Evolutionary conservation across 2,329 filamentous ascomycete species (phyloP).

Genomic region (Domatiomyces catenatus): DNA sequence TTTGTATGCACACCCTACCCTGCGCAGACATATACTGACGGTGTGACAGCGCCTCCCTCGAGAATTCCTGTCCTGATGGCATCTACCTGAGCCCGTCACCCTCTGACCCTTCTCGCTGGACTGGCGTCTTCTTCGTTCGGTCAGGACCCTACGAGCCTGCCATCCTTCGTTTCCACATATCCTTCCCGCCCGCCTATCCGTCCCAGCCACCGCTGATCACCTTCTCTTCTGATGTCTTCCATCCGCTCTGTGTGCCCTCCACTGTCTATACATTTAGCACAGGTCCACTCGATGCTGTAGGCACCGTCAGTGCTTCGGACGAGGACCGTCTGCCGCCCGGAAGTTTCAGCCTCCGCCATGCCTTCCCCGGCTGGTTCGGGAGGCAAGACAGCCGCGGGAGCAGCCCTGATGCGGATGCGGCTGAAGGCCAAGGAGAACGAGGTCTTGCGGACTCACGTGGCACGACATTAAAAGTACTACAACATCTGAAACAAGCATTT

Average conservation of each 20-base stretch:
- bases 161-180: constrained; percentile 77
- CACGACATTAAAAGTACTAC: constrained; percentile 28
- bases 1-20: constrained; percentile 45
- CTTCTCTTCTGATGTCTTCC: constrained; percentile 86
- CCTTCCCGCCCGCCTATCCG: constrained; percentile 69
- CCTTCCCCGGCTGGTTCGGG: constrained; percentile 76
- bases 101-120: constrained; percentile 68
- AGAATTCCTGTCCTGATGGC: constrained; percentile 67
- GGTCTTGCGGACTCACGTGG: not conserved
- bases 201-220: constrained; percentile 65
- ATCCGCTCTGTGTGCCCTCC: constrained; percentile 78
- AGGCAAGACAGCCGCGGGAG: not conserved
- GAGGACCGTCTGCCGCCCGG: constrained; percentile 73
- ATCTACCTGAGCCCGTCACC: constrained; percentile 75
- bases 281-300: constrained; percentile 31
- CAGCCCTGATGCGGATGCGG: not conserved
- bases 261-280: constrained; percentile 92
- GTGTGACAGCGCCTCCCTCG: constrained; percentile 53
- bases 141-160: constrained; percentile 86
- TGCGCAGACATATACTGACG: constrained; percentile 7
- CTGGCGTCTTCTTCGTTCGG: constrained; percentile 79
- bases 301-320: constrained; percentile 69
- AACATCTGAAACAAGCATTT: constrained; percentile 72
- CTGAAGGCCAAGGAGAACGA: constrained; percentile 1
- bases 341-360: constrained; percentile 77